These are phyloP conservation scores for Sodiomyces alkalinus DNA, from an alignment of 2,329 filamentous ascomycete genomes.

Conservation along the genomic window DNA sequence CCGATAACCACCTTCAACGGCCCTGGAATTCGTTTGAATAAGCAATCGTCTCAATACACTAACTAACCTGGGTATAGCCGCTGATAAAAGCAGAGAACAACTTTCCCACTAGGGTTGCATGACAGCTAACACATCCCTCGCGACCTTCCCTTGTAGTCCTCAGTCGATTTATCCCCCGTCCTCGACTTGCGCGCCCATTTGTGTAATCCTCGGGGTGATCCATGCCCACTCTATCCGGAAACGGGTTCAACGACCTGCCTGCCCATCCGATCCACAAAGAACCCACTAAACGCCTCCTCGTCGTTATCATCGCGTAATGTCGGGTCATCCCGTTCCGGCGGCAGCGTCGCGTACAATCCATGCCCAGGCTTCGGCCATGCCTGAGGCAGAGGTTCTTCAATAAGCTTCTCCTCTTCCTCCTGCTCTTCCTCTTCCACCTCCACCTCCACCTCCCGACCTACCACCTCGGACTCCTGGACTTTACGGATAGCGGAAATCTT, in stretches of 20 bases:
- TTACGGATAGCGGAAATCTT: slow-evolving; percentile 18
- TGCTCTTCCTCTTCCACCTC: slow-evolving; percentile 13
- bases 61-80: too few species aligned
- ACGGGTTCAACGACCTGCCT: slow-evolving; percentile 18
- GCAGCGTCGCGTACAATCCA: slow-evolving; percentile 23
- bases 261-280: slow-evolving; percentile 22
- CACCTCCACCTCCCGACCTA: too few species aligned
- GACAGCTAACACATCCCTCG: too few species aligned
- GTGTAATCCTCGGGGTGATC: too few species aligned
- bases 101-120: too few species aligned
- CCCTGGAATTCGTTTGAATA: too few species aligned
- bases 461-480: slow-evolving; percentile 13
- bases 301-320: slow-evolving; percentile 23
- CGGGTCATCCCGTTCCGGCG: slow-evolving; percentile 21
- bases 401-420: slow-evolving; percentile 14
- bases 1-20: too few species aligned
- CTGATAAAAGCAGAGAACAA: too few species aligned
- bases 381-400: slow-evolving; percentile 19
- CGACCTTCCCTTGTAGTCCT: too few species aligned
- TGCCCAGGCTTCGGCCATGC: slow-evolving; percentile 24
- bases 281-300: slow-evolving; percentile 27
- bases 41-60: too few species aligned
- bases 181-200: too few species aligned
- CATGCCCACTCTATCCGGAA: slow-evolving; percentile 3
- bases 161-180: too few species aligned